Evolutionary conservation across 2,329 filamentous ascomycete genomes (phyloP), one percentile per base, ranked within the genome.

Genomic region (Phoma sp.): DNA sequence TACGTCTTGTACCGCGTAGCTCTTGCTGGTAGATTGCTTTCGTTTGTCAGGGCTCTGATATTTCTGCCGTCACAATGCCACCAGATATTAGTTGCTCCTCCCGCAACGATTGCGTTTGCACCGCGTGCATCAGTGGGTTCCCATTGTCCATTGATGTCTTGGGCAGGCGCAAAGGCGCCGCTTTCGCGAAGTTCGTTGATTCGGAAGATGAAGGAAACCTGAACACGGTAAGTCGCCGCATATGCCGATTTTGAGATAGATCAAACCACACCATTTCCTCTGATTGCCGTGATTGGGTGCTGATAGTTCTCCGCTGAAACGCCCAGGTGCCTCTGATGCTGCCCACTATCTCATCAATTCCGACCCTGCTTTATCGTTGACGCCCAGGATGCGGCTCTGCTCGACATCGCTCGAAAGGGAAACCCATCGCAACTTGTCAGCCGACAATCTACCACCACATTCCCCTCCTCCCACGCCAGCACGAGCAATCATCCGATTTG

Each of bases 361-460:
- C 5, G 13, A 32, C 49, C 52, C 37, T 41, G 30, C 64, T 73
- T 72, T 73, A 73, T 70, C 61, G 35, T 59, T 50, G 30, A 7
- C 10, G 27, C 6, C 10, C 14, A n/a, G 35, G 13, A 58, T 73
- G 70, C 61, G 70, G 70, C 70, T 73, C 70, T 73, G 70, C 70
- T 59, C 30, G 29, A 11, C 4, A 22, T 44, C n/a, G 10, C 47
- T 33, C 27, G 4, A 52, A 49, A 51, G 57, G 41, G 39, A 27
- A 44, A 62, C 55, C 42, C 57, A 38, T 43, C 56, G 55, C 50
- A 13, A 37, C 48, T 35, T 60, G 64, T 72, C 70, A 72, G 57
- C 50, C 61, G 70, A 70, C 62, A 47, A 22, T 36, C 55, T 47
- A 52, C 47, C 47, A 53, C 58, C 58, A 59, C 55, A 40, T 44